These are phyloP conservation scores for Orbilia quercus DNA, from an alignment of 2,329 filamentous ascomycete genomes.

Conservation along the genomic window DNA sequence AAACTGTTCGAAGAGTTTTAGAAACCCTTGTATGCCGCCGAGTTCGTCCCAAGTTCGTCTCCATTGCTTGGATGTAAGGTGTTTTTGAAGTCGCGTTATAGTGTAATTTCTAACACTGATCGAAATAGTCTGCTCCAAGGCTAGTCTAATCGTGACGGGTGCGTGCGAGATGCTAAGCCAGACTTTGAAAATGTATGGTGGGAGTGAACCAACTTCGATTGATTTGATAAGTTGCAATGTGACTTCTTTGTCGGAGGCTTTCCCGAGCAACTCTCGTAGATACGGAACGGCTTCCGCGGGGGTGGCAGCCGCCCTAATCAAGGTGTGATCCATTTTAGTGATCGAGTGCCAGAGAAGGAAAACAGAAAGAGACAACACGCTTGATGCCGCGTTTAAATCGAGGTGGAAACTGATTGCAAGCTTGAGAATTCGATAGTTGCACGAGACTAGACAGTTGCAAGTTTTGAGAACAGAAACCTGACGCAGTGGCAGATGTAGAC, in stretches of 20 bases:
- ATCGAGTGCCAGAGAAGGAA: too few relatives aligned
- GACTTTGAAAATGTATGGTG: slow-evolving; percentile 11
- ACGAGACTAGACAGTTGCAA: too few relatives aligned
- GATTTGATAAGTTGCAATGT: not conserved
- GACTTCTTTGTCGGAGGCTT: not conserved
- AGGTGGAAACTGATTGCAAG: too few relatives aligned
- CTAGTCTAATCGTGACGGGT: not conserved
- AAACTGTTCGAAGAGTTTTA: not conserved
- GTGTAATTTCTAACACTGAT: not conserved
- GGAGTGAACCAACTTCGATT: not conserved
- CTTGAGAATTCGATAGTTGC: too few relatives aligned
- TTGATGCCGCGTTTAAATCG: too few relatives aligned
- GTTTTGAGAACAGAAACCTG: too few relatives aligned
- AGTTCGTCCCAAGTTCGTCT: slow-evolving; percentile 6
- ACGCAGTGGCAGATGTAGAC: too few relatives aligned
- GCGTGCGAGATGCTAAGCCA: slow-evolving; percentile 13
- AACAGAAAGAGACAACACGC: too few relatives aligned
- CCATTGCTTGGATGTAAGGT: slow-evolving; percentile 1
- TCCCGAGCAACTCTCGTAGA: not conserved
- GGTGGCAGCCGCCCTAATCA: not conserved
- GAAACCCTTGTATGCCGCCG: not conserved
- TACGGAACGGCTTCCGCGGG: not conserved
- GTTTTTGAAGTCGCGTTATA: slow-evolving; percentile 7
- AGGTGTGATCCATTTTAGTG: too few relatives aligned
- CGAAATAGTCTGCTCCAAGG: slow-evolving; percentile 3